Evolutionary conservation across 2,329 filamentous ascomycete genomes (phyloP).

Genomic region (Cadophora malorum): DNA sequence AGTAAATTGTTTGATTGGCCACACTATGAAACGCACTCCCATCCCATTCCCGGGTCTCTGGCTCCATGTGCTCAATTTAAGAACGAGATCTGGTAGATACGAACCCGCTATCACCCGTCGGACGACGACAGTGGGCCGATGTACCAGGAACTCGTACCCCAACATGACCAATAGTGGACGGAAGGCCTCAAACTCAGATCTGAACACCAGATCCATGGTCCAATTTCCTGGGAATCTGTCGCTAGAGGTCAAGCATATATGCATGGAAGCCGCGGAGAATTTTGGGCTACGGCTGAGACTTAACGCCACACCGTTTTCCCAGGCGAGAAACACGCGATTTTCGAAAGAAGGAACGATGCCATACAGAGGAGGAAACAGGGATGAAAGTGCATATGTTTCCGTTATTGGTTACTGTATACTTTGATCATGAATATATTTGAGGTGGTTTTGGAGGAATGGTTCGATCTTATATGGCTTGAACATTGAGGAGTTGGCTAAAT

Average conservation of each 20-base stretch:
- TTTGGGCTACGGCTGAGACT: constrained; percentile 8
- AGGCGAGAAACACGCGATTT: background rate
- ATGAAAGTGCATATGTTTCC: background rate
- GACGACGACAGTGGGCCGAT: background rate
- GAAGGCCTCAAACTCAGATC: background rate
- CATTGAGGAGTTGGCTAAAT: no score
- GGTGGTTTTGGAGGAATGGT: background rate
- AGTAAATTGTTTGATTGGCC: no score
- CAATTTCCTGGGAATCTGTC: background rate
- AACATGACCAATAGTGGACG: background rate
- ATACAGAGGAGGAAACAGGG: background rate
- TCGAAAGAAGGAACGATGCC: background rate
- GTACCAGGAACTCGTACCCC: background rate
- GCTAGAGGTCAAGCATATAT: background rate
- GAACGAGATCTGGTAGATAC: background rate
- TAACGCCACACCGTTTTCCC: constrained; percentile 10
- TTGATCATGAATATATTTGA: background rate
- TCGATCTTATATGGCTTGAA: background rate
- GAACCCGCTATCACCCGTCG: background rate
- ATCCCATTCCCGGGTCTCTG: no score
- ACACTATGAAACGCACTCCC: no score
- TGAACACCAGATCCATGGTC: background rate
- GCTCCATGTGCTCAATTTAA: no score
- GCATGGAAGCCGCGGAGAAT: background rate
- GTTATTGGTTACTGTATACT: background rate